Conservation (phyloP, 75 land plant species). For the Cupressus sempervirens region DNA sequence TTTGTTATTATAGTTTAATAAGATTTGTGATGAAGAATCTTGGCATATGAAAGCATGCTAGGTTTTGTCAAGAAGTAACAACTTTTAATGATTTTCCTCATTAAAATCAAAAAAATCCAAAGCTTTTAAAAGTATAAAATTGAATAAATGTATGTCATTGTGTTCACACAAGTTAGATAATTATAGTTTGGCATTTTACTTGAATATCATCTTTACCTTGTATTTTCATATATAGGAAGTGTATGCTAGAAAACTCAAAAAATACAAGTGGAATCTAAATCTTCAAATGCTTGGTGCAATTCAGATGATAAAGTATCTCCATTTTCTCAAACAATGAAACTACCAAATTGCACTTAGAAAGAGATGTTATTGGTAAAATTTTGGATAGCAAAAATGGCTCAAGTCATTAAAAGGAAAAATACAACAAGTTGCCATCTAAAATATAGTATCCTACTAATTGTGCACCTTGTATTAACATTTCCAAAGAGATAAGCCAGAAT, state of each 20-base stretch:
- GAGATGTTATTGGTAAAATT: background rate
- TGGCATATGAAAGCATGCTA: too few species aligned
- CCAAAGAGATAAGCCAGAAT: background rate
- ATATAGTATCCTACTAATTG: background rate
- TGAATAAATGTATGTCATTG: background rate
- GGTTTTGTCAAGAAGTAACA: too few species aligned
- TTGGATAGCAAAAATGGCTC: background rate
- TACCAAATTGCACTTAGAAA: background rate
- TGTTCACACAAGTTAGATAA: background rate
- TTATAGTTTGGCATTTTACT: too few species aligned
- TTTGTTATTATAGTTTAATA: too few species aligned
- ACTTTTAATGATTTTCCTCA: too few species aligned
- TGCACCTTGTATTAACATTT: background rate
- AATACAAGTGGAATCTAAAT: background rate
- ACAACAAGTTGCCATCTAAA: background rate
- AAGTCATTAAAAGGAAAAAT: background rate
- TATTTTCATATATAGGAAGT: background rate
- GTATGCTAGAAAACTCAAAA: background rate
- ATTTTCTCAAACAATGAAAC: background rate
- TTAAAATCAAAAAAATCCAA: too few species aligned
- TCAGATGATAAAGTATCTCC: background rate
- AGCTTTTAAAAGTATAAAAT: too few species aligned
- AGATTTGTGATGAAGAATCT: too few species aligned
- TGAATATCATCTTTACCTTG: background rate
- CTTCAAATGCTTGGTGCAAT: background rate